Evolutionary conservation across 164 flowering plant genomes (phyloP).

Genomic region (Vitis rotundifolia): DNA sequence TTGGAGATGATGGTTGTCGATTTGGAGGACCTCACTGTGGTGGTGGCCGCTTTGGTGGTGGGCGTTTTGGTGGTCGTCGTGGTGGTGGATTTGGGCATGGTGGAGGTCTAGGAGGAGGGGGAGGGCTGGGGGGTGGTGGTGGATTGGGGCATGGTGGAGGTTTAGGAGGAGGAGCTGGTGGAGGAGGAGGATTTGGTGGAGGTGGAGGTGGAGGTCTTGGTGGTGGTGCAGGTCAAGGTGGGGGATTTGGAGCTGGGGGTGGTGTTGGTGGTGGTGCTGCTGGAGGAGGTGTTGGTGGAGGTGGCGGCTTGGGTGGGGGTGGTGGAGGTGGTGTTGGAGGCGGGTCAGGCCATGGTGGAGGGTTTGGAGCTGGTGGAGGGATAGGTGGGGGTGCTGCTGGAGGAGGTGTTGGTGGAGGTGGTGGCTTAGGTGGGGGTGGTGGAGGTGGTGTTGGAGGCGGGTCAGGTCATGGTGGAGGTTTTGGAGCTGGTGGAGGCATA

Average conservation of each 20-base stretch:
- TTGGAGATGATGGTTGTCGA: conserved; percentile 25
- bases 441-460: conserved; percentile 30
- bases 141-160: conserved; percentile 13
- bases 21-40: conserved; percentile 19
- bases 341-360: conserved; percentile 21
- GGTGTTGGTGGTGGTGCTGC: conserved; percentile 13
- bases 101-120: background rate
- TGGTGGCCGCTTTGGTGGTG: conserved; percentile 1
- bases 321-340: conserved; percentile 12
- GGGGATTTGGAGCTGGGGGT: conserved; percentile 6
- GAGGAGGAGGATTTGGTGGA: conserved; percentile 15
- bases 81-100: conserved; percentile 6
- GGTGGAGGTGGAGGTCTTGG: conserved; percentile 12
- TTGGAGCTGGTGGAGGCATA: conserved; percentile 26
- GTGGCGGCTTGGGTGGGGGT: conserved; percentile 7
- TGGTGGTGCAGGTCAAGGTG: conserved; percentile 11
- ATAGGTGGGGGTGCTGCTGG: conserved; percentile 20
- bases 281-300: conserved; percentile 7
- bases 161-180: conserved; percentile 14
- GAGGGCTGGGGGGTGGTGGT: conserved; percentile 7
- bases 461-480: conserved; percentile 25
- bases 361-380: conserved; percentile 19
- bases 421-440: conserved; percentile 24
- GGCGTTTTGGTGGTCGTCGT: background rate
- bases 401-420: conserved; percentile 20